Evolutionary conservation across 352 stramenopile genomes (phyloP).

Genomic region (Globisporangium camurandrum): DNA sequence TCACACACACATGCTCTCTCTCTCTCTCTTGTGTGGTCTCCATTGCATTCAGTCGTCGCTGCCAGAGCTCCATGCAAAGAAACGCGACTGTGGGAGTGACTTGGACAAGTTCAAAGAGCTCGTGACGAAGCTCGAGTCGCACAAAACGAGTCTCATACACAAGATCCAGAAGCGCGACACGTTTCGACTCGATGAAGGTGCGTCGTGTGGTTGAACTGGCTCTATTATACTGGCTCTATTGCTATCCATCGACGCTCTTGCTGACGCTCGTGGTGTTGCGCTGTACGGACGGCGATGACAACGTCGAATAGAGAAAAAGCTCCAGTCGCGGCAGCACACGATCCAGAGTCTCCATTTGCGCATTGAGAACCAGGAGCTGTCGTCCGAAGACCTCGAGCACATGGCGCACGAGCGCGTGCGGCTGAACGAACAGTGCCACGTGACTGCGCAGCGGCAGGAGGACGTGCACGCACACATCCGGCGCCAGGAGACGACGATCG

Average conservation of each 20-base stretch:
- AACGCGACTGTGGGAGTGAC: constrained; percentile 82
- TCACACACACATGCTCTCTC: background rate
- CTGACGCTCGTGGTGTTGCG: too few species aligned
- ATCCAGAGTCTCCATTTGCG: constrained; percentile 52
- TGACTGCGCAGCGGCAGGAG: constrained; percentile 57
- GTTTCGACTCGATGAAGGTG: constrained; percentile 74
- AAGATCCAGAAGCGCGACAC: constrained; percentile 85
- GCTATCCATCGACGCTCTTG: too few species aligned
- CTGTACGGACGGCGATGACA: background rate
- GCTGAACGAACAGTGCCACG: constrained; percentile 65
- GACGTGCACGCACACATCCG: constrained; percentile 50
- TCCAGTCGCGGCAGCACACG: constrained; percentile 41
- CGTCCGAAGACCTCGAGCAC: constrained; percentile 66
- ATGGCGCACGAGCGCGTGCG: constrained; percentile 58
- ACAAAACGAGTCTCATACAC: constrained; percentile 70
- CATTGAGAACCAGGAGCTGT: constrained; percentile 76
- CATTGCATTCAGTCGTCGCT: constrained; percentile 60
- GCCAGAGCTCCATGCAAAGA: constrained; percentile 73
- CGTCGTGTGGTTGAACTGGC: constrained; percentile 7
- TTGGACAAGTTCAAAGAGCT: constrained; percentile 91
- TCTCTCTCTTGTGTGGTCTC: too few species aligned
- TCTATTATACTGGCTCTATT: too few species aligned
- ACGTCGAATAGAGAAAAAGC: constrained; percentile 37
- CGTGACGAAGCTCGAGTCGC: constrained; percentile 71
- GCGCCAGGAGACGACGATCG: constrained; percentile 59